Conservation (phyloP, 805 yeast species). For the Sugiyamaella marilandica region DNA sequence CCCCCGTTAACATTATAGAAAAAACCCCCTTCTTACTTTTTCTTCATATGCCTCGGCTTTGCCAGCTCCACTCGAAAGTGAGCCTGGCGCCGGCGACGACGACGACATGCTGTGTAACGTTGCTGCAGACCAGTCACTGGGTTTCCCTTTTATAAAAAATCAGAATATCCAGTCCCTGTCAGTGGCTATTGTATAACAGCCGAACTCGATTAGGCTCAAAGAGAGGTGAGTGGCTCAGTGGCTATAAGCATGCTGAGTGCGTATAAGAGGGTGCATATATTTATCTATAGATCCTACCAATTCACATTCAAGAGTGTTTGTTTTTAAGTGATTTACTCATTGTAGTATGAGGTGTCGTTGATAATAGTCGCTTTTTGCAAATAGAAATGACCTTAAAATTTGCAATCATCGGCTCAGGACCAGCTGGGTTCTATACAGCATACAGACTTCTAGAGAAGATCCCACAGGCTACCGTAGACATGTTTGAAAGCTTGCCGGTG, state of each 20-base stretch:
- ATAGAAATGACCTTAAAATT: conserved; percentile 29
- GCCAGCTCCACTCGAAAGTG: background rate
- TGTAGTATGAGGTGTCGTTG: too few relatives aligned
- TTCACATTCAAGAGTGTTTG: too few relatives aligned
- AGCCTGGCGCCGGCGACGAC: conserved; percentile 1
- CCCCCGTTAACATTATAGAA: background rate
- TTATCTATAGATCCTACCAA: background rate
- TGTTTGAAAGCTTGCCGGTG: conserved; percentile 80
- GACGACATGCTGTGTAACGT: background rate
- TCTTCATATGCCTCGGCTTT: background rate
- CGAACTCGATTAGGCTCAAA: too few relatives aligned
- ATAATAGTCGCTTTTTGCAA: too few relatives aligned
- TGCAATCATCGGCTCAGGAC: conserved; percentile 92
- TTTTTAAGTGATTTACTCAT: too few relatives aligned
- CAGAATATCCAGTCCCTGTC: too few relatives aligned
- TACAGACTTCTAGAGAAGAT: conserved; percentile 57
- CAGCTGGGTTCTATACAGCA: conserved; percentile 92
- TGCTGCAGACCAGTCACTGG: conserved; percentile 1
- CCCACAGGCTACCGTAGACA: conserved; percentile 49
- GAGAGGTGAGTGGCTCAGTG: background rate
- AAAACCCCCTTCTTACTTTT: background rate
- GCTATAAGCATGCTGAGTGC: background rate
- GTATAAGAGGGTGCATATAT: background rate
- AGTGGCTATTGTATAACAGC: too few relatives aligned
- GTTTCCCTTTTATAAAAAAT: background rate